phyloP scores from a whole-genome alignment of 148 eudicot species.

The Agrostemma githago region DNA sequence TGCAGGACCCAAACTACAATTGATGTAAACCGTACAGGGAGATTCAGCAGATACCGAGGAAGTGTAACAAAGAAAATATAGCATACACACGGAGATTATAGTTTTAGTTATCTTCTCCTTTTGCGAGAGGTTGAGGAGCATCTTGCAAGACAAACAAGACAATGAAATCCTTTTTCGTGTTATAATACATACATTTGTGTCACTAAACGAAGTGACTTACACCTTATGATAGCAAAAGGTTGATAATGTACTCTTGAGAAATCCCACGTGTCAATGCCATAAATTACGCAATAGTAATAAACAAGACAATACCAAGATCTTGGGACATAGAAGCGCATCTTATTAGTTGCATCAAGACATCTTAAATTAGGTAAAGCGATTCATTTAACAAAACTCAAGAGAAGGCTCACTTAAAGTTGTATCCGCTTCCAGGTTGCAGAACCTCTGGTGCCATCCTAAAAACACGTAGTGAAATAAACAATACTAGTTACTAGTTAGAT shows the following conservation, averaged over 20 bases:
- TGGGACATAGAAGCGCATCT: background rate
- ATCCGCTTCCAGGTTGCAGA: conserved; percentile 90
- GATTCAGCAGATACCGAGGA: background rate
- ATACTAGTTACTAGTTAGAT: conserved; percentile 2
- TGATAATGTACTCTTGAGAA: too few species aligned
- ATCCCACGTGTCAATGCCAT: background rate
- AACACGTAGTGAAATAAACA: background rate
- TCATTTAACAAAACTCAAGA: background rate
- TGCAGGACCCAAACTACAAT: background rate
- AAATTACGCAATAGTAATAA: background rate
- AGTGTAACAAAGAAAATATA: background rate
- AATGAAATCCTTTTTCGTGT: background rate
- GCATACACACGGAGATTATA: background rate
- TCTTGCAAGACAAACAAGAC: background rate
- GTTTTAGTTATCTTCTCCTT: background rate
- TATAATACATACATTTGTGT: background rate
- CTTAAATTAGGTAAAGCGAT: background rate
- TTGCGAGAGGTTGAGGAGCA: background rate
- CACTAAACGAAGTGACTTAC: background rate
- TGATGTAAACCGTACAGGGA: background rate
- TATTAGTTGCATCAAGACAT: background rate
- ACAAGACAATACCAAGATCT: background rate
- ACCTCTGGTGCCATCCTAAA: conserved; percentile 99
- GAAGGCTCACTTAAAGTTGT: conserved; percentile 86
- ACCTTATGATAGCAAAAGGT: background rate